A percentile compares a stretch with the other conserved stretches of the same genome.
Evolutionary conservation across 2,329 filamentous ascomycete genomes (phyloP).

Genomic region (Periconia sp.): DNA sequence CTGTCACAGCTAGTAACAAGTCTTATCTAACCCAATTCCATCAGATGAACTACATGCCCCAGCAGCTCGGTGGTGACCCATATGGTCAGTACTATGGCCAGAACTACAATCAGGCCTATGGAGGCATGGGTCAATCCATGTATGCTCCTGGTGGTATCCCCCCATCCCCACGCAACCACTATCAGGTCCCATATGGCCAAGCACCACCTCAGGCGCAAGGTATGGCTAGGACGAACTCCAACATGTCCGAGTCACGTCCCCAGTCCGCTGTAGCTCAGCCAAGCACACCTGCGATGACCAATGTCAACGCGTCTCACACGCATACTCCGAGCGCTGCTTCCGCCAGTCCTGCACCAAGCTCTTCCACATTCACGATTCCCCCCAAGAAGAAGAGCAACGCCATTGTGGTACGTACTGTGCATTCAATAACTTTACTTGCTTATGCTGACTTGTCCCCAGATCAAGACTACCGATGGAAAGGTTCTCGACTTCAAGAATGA

Average conservation of each 20-base stretch:
- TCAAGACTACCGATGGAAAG: slow-evolving; percentile 81
- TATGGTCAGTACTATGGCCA: slow-evolving; percentile 45
- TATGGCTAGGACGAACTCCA: slow-evolving; percentile 66
- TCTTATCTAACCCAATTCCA: slow-evolving; percentile 64
- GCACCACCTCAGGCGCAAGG: slow-evolving; percentile 59
- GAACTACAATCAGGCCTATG: slow-evolving; percentile 49
- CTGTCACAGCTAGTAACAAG: slow-evolving; percentile 71
- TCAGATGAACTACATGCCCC: slow-evolving; percentile 1
- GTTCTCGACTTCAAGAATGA: slow-evolving; percentile 63
- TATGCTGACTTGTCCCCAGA: slow-evolving; percentile 38
- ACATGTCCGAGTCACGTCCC: slow-evolving; percentile 57
- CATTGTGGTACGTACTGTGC: slow-evolving; percentile 63
- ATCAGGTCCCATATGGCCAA: slow-evolving; percentile 56
- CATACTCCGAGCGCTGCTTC: slow-evolving; percentile 59
- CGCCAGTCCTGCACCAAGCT: slow-evolving; percentile 62
- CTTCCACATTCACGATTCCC: slow-evolving; percentile 65
- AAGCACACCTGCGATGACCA: slow-evolving; percentile 53
- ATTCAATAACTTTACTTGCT: neutral
- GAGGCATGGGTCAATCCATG: slow-evolving; percentile 47
- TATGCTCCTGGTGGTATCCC: slow-evolving; percentile 36
- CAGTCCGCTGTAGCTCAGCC: slow-evolving; percentile 63
- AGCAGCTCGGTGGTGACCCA: slow-evolving; percentile 24
- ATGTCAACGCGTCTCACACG: slow-evolving; percentile 50
- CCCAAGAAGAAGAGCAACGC: slow-evolving; percentile 67
- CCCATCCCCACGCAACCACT: slow-evolving; percentile 49